phyloP scores from a whole-genome alignment of 2,329 filamentous ascomycete genomes.

The Chalara sp. region DNA sequence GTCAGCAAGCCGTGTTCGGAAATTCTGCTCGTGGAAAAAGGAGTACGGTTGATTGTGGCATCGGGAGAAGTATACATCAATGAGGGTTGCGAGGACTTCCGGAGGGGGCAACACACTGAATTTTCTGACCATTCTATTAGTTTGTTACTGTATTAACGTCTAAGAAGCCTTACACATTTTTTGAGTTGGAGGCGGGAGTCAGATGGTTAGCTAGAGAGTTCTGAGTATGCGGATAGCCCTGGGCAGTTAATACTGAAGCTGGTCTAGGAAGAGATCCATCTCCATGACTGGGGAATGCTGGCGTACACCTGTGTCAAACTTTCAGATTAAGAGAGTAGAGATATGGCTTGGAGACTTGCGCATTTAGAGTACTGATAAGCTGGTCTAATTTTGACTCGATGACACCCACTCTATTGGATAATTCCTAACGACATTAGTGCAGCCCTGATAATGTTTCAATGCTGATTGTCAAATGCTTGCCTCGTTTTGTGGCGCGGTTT shows the following conservation, averaged over 20 bases:
- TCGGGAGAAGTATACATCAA: conserved; percentile 28
- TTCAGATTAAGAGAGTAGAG: too few species aligned
- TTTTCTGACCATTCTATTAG: too few species aligned
- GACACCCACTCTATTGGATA: not conserved
- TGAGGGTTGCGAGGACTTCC: conserved; percentile 6
- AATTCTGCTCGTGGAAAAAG: conserved; percentile 30
- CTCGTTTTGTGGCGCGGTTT: not conserved
- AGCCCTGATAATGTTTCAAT: not conserved
- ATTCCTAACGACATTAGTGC: not conserved
- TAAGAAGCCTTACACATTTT: not conserved
- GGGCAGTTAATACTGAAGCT: not conserved
- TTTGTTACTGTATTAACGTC: not conserved
- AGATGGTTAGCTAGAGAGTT: not conserved
- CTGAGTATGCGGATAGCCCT: not conserved
- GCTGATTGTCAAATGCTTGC: not conserved
- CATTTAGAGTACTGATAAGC: not conserved
- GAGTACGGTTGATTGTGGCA: conserved; percentile 33
- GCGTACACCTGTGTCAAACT: too few species aligned
- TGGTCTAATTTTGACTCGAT: not conserved
- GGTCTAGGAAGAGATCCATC: not conserved
- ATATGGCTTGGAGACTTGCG: too few species aligned
- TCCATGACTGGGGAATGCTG: not conserved
- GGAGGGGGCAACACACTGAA: conserved; percentile 1
- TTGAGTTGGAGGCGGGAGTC: not conserved
- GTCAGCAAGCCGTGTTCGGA: conserved; percentile 23